A percentile compares a stretch with the other conserved stretches of the same genome.
These are phyloP conservation scores for Graphiopsis chlorocephala DNA, from an alignment of 2,329 filamentous ascomycete species.

Conservation along the genomic window DNA sequence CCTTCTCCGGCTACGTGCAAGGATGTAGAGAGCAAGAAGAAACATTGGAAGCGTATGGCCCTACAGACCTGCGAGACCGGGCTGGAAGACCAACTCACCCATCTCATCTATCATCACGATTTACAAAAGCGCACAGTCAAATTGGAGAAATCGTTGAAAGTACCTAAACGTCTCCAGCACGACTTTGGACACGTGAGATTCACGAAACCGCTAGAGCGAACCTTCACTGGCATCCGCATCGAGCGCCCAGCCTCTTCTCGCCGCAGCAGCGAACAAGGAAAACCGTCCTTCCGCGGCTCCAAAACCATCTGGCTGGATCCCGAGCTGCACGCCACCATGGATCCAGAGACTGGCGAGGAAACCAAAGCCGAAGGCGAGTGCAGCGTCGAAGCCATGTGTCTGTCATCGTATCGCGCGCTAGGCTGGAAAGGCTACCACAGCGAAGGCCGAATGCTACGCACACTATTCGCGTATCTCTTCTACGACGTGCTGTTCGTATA, in stretches of 20 bases:
- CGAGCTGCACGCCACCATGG: constrained; percentile 10
- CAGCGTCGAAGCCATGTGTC: constrained; percentile 89
- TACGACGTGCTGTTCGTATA: constrained; percentile 91
- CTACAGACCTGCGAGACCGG: constrained; percentile 79
- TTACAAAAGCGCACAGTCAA: constrained; percentile 91
- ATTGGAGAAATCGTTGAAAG: constrained; percentile 77
- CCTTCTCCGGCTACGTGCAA: constrained; percentile 44
- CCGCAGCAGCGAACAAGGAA: constrained; percentile 35
- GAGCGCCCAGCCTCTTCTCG: constrained; percentile 37
- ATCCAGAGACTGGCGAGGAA: constrained; percentile 6
- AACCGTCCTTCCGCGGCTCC: constrained; percentile 46
- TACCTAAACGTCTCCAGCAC: constrained; percentile 83
- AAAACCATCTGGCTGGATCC: constrained; percentile 88
- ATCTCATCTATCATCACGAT: constrained; percentile 91
- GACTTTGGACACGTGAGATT: constrained; percentile 86
- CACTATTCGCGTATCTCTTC: constrained; percentile 78
- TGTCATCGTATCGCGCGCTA: constrained; percentile 75
- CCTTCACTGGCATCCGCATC: constrained; percentile 73
- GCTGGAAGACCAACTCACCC: constrained; percentile 82
- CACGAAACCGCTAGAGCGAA: constrained; percentile 70
- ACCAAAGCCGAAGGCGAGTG: constrained; percentile 60
- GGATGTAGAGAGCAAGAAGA: constrained; percentile 64
- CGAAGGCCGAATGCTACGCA: constrained; percentile 89
- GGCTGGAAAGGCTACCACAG: constrained; percentile 95
- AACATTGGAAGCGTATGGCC: constrained; percentile 76